Base-by-base conservation (phyloP, 163 green algal genomes). In the Chloroidium sp. region DNA sequence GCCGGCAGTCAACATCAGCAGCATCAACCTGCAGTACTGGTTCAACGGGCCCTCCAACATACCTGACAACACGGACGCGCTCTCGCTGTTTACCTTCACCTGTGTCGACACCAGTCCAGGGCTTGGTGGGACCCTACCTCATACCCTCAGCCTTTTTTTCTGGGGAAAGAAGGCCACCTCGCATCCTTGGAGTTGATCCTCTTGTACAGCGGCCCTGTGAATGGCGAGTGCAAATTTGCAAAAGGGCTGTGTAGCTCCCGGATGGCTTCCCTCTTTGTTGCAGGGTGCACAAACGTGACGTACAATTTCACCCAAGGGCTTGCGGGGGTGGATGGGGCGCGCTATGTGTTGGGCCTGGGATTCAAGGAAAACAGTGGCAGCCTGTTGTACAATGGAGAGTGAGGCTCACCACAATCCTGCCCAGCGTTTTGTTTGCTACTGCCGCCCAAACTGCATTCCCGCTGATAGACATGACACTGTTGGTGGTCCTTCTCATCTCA, bases 11-110 rank as follows among this genome's bases (percentile, higher is more conserved):
- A 61, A 69, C 69, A 75, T 36, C 14, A 36, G 1, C 58, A 61
- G 10, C 61, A 61, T 92, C 2, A 80, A 6, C 3, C 58, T 89
- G 4, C 77, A 89, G 76, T 92, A 92, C 85, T 92, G 87, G 83
- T 86, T 92, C 69, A 82, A 90, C 4, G 86, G 82, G 0, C 85
- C 83, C 0, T 60, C 75, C 3, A 82, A 81, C 3, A 36, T 57
- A 2, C 74, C 69, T n/a, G 75, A 76, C 58, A 57, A 69, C 62
- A 62, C 78, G 2, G 74, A 86, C 61, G 83, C 83, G 61, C 69
- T 72, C 57, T 62, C 77, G 1, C 67, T 81, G 2, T 83, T 76
- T 69, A 76, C 75, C 68, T 72, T 79, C 60, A 59, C 36, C 60
- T 79, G 76, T 59, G 60, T 79, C 13, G 82, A 86, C 12, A 75